Evolutionary conservation across 768 basidiomycete species (phyloP), one percentile per base, ranked within the genome.

Genomic region (Mrakia frigida): DNA sequence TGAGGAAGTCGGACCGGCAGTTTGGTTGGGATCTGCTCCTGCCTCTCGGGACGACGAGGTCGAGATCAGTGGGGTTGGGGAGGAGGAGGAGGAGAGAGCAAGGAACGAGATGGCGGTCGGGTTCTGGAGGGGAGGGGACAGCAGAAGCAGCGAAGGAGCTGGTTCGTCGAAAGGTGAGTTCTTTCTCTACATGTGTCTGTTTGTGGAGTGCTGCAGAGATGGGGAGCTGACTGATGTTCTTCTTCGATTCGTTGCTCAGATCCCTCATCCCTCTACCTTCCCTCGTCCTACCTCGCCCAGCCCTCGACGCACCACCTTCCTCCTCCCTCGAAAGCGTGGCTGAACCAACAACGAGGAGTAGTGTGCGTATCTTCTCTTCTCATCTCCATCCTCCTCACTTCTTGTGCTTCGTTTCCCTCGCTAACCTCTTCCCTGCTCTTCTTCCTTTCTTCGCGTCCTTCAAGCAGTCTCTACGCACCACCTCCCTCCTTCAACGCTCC

Each of bases 61-160:
- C 18, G 65, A 39, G 35, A 68, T 68, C 65, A 39, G 35, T 21
- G 65, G 25, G 3, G 65, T 68, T 23, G 39, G 65, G 10, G 37
- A 39, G 35, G 65, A 68, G 39, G 65, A 68, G 65, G 37, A 68
- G 65, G 65, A 68, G 65, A 39, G 23, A 23, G 65, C 39, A 10
- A 41, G 37, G 65, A 68, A 41, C 13, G 65, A 39, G 35, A 16
- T 68, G 37, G 65, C 65, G 4, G 65, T 68, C 39, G 65, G 65
- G 25, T 68, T 68, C 39, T 68, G 65, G 65, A 39, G 65, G 23
- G 65, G 65, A n/a, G n/a, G n/a, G n/a, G n/a, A n/a, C n/a, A n/a
- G n/a, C n/a, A n/a, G 61, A 68, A 18, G 13, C 13, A 11, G 28
- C 35, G 31, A 21, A 25, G 13, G 31, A 21, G 6, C 18, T 2